Conservation (phyloP, 1,284 basidiomycete genomes). For the Malassezia nana region DNA sequence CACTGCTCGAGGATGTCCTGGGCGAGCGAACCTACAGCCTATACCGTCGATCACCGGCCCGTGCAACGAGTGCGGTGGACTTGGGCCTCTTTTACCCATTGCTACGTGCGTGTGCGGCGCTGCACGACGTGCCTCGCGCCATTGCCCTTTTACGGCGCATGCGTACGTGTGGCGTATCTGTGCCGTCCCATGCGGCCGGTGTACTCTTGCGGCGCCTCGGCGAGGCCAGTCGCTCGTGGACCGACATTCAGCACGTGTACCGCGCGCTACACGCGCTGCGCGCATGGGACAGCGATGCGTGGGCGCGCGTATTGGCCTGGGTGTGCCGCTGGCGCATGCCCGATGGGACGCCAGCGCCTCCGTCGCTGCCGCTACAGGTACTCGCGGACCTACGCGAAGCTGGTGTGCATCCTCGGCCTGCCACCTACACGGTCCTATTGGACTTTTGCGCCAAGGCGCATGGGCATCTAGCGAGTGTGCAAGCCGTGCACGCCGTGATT, state of each 20-base stretch:
- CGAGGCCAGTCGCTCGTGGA: slow-evolving; percentile 18
- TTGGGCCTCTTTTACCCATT: slow-evolving; percentile 19
- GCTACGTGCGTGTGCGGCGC: slow-evolving; percentile 24
- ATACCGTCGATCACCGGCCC: neutral
- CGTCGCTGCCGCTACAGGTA: slow-evolving; percentile 64
- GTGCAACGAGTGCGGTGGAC: neutral
- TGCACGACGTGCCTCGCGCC: slow-evolving; percentile 20
- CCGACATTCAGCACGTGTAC: slow-evolving; percentile 25
- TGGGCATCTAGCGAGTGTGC: slow-evolving; percentile 48
- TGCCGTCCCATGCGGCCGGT: slow-evolving; percentile 13
- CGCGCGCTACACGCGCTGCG: slow-evolving; percentile 6
- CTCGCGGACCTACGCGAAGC: slow-evolving; percentile 69
- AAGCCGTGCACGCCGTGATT: slow-evolving; percentile 67
- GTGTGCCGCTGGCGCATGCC: slow-evolving; percentile 3
- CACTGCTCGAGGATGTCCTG: slow-evolving; percentile 23
- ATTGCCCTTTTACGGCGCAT: slow-evolving; percentile 18
- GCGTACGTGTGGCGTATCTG: slow-evolving; percentile 5
- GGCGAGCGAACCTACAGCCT: neutral
- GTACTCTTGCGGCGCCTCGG: slow-evolving; percentile 17
- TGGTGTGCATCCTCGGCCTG: slow-evolving; percentile 56
- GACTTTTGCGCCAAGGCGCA: slow-evolving; percentile 49
- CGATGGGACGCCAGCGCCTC: slow-evolving; percentile 43
- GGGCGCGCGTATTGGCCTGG: neutral
- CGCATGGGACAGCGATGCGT: neutral
- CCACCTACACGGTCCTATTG: slow-evolving; percentile 66